Base-by-base conservation (phyloP, 768 basidiomycete species). In the Lactarius pseudohatsudake region DNA sequence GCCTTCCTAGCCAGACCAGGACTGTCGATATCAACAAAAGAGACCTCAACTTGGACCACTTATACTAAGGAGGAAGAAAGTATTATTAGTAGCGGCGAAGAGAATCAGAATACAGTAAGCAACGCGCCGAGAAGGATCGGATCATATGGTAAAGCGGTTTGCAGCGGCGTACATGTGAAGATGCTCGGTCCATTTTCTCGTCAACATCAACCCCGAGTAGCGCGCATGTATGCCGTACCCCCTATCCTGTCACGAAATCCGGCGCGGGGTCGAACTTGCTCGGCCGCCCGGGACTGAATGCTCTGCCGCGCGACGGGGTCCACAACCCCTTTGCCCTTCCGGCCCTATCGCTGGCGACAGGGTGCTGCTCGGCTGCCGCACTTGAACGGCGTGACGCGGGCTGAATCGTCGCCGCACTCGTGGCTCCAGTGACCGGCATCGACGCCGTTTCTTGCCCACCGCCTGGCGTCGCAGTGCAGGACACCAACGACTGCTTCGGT, bases 231-330 rank as follows among this genome's bases (percentile, higher is more conserved):
- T n/a, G 47, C n/a, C 10, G 11, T 26, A 40, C n/a, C 34, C 30
- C 15, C 38, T 28, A 57, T 57, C 59, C 57, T 13, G 61, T 57
- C 36, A 69, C 68, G 38, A 69, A 69, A 22, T 71, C 70, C 38
- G 66, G 32, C 41, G 36, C 68, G 32, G 68, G 62, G 41, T 69
- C 68, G 34, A 66, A 34, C 59, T 63, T 62, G 58, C 57, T 66
- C 34, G 66, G 56, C 43, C 70, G 54, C 54, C 66, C 70, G 18
- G 68, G 62, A 53, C 60, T 69, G 56, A 71, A 64, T 38, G 62
- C 30, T 65, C 59, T 64, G 18, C 62, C 28, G 30, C 68, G 64
- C 11, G 62, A 38, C 34, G 65, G 22, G 22, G 28, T 32, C 26
- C 63, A 60, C 20, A 3, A 26, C 28, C 53, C n/a, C 43, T 34